phyloP scores from a whole-genome alignment of 2,329 filamentous ascomycete species.

The Ophioceras dolichostomum region DNA sequence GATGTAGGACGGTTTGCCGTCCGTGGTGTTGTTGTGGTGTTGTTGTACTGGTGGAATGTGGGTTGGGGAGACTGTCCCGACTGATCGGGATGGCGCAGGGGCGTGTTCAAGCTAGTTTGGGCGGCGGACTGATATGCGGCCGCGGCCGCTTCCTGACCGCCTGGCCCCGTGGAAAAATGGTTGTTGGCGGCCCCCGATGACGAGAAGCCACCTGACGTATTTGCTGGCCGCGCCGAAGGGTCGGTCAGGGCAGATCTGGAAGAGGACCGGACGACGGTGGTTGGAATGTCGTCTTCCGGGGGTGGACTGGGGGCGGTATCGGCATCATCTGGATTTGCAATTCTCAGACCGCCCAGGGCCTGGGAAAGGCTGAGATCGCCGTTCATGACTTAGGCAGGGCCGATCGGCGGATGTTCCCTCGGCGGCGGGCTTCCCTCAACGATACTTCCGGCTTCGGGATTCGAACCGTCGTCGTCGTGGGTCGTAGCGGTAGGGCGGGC shows the following conservation, averaged over 20 bases:
- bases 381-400: constrained; percentile 50
- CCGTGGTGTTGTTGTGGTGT: too few relatives aligned
- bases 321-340: constrained; percentile 87
- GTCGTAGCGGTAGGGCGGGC: too few relatives aligned
- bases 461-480: too few relatives aligned
- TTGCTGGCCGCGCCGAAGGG: too few relatives aligned
- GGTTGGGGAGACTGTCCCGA: neutral
- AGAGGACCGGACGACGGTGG: too few relatives aligned
- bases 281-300: too few relatives aligned
- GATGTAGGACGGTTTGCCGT: constrained; percentile 21
- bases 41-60: constrained; percentile 4
- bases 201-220: too few relatives aligned
- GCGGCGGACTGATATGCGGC: constrained; percentile 13
- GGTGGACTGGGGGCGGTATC: constrained; percentile 40
- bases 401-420: constrained; percentile 3
- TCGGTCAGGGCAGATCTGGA: too few relatives aligned
- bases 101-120: constrained; percentile 13
- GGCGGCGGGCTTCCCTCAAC: too few relatives aligned
- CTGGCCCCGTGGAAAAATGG: constrained; percentile 6
- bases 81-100: neutral
- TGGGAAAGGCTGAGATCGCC: constrained; percentile 87
- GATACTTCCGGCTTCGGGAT: too few relatives aligned
- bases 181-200: too few relatives aligned
- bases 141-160: constrained; percentile 5
- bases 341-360: constrained; percentile 85